Evolutionary conservation across 352 stramenopile species (phyloP).

Genomic region (Phytophthora aleatoria): DNA sequence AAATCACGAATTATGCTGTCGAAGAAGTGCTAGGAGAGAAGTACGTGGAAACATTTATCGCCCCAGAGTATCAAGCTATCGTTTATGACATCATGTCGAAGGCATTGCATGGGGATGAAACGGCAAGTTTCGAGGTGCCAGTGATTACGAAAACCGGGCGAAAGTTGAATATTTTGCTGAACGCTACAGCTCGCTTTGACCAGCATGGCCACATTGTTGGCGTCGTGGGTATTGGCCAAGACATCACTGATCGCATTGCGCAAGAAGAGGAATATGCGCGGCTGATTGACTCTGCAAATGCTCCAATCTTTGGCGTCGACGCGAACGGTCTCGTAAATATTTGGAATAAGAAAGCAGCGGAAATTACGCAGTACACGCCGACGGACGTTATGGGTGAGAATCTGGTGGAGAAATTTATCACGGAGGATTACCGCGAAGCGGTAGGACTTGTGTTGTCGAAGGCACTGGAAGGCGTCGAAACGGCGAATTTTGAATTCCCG

Average conservation of each 20-base stretch:
- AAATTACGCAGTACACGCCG: slow-evolving; percentile 67
- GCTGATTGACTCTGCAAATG: slow-evolving; percentile 80
- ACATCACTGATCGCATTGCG: slow-evolving; percentile 72
- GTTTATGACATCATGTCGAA: slow-evolving; percentile 75
- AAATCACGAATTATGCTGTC: slow-evolving; percentile 33
- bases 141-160: slow-evolving; percentile 69
- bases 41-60: slow-evolving; percentile 87
- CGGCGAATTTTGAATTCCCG: slow-evolving; percentile 62
- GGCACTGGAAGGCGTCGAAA: slow-evolving; percentile 58
- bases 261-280: slow-evolving; percentile 62
- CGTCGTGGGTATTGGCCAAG: slow-evolving; percentile 74
- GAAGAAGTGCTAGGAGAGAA: not conserved
- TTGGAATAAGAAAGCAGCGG: slow-evolving; percentile 70
- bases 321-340: slow-evolving; percentile 60
- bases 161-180: slow-evolving; percentile 76
- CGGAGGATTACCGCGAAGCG: slow-evolving; percentile 22
- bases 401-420: slow-evolving; percentile 43
- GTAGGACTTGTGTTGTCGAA: slow-evolving; percentile 31
- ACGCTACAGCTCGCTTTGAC: slow-evolving; percentile 76
- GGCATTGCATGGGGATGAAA: slow-evolving; percentile 58
- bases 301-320: slow-evolving; percentile 90
- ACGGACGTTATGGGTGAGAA: slow-evolving; percentile 54
- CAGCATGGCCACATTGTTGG: slow-evolving; percentile 65
- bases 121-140: slow-evolving; percentile 80
- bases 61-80: slow-evolving; percentile 63